Evolutionary conservation across 2,329 filamentous ascomycete genomes (phyloP).

Genomic region (Zarea fungicola): DNA sequence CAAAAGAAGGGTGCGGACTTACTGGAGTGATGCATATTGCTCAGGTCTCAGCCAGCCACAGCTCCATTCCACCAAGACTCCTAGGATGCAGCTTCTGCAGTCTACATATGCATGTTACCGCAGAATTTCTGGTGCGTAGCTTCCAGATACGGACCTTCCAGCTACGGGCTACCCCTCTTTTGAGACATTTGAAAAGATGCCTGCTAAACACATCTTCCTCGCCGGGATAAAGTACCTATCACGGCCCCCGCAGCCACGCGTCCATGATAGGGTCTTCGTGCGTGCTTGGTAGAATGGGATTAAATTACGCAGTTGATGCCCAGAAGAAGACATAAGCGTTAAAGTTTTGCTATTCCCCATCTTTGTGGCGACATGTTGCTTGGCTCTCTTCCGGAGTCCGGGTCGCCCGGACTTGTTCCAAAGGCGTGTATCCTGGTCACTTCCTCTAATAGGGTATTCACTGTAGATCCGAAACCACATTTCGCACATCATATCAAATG

Average conservation of each 20-base stretch:
- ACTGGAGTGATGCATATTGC: background rate
- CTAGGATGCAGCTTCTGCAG: background rate
- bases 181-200: background rate
- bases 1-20: too few species aligned
- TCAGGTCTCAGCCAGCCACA: background rate
- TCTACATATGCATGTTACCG: background rate
- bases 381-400: background rate
- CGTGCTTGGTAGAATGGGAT: too few species aligned
- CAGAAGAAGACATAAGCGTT: too few species aligned
- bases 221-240: too few species aligned
- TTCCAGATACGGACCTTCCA: too few species aligned
- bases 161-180: background rate
- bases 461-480: background rate
- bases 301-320: too few species aligned
- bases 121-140: background rate
- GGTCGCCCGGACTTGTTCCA: background rate
- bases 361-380: background rate
- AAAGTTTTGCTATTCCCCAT: background rate
- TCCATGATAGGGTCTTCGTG: too few species aligned
- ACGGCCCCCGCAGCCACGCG: too few species aligned
- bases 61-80: background rate
- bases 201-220: background rate
- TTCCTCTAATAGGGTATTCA: background rate
- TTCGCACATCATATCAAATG: background rate
- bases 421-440: background rate